Percentiles rank a stretch among this genome's conserved stretches.
These are phyloP conservation scores for Pezicula carpinea DNA, from an alignment of 2,329 filamentous ascomycete genomes.

Conservation along the genomic window DNA sequence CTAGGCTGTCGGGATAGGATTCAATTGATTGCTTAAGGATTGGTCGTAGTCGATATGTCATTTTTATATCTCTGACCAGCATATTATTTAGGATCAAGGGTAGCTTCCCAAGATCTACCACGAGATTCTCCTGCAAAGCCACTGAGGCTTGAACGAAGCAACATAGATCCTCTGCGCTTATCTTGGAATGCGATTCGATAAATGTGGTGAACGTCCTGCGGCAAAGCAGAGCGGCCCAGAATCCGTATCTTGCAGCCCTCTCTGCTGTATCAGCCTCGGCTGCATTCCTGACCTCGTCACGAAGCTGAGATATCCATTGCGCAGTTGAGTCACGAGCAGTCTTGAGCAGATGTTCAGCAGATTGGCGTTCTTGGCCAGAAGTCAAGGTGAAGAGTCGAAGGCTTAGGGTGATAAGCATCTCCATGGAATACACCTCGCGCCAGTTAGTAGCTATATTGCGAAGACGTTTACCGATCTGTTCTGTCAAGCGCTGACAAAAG, in stretches of 20 bases:
- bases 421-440: constrained; percentile 55
- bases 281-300: constrained; percentile 37
- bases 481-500: constrained; percentile 44
- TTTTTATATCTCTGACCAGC: constrained; percentile 42
- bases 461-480: constrained; percentile 42
- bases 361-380: constrained; percentile 6
- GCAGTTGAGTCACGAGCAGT: constrained; percentile 38
- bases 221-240: constrained; percentile 53
- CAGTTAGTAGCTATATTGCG: constrained; percentile 46
- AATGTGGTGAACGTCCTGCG: constrained; percentile 36
- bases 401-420: constrained; percentile 46
- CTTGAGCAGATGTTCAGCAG: constrained; percentile 30
- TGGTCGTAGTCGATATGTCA: constrained; percentile 31
- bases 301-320: constrained; percentile 45
- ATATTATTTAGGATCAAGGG: constrained; percentile 31
- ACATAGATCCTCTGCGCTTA: constrained; percentile 14
- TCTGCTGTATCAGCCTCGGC: constrained; percentile 33
- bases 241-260: constrained; percentile 38
- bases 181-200: constrained; percentile 1
- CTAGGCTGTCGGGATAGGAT: constrained; percentile 23
- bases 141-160: constrained; percentile 36
- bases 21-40: constrained; percentile 32
- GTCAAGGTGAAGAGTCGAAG: constrained; percentile 34
- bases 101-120: constrained; percentile 32
- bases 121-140: constrained; percentile 41